Conservation (phyloP, 305 asterid species). For the Rubia tinctorum region DNA sequence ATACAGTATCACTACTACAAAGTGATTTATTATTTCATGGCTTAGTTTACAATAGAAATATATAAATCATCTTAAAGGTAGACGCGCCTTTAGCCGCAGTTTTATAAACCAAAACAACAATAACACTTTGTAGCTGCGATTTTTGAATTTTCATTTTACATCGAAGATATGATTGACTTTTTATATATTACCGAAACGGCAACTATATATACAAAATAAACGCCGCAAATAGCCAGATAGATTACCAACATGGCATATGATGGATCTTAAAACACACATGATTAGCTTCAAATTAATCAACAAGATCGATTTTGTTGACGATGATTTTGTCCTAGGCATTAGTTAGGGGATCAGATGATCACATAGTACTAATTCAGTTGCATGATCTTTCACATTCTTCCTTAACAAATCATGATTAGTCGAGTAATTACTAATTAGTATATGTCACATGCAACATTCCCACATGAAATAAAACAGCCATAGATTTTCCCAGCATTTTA, state of each 20-base stretch:
- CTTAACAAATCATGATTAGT: slow-evolving; percentile 19
- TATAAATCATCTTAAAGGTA: no score
- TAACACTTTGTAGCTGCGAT: no score
- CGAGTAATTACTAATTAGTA: slow-evolving; percentile 17
- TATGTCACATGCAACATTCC: slow-evolving; percentile 35
- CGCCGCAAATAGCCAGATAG: background rate
- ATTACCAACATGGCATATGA: background rate
- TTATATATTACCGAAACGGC: no score
- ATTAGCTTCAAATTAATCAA: background rate
- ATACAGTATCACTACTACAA: no score
- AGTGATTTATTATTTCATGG: no score
- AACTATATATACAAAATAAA: background rate
- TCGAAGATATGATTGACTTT: no score
- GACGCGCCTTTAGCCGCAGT: no score
- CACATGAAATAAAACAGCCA: slow-evolving; percentile 9
- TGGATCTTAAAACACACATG: background rate
- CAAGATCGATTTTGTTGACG: background rate
- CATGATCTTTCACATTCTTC: slow-evolving; percentile 5
- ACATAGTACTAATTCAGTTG: background rate
- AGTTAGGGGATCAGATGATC: slow-evolving; percentile 13
- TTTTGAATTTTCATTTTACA: no score
- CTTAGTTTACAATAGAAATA: no score
- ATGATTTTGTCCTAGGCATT: slow-evolving; percentile 12
- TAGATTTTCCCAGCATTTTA: background rate
- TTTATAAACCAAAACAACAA: no score